phyloP scores from a whole-genome alignment of 1,284 basidiomycete species.

The Vanrija humicola region DNA sequence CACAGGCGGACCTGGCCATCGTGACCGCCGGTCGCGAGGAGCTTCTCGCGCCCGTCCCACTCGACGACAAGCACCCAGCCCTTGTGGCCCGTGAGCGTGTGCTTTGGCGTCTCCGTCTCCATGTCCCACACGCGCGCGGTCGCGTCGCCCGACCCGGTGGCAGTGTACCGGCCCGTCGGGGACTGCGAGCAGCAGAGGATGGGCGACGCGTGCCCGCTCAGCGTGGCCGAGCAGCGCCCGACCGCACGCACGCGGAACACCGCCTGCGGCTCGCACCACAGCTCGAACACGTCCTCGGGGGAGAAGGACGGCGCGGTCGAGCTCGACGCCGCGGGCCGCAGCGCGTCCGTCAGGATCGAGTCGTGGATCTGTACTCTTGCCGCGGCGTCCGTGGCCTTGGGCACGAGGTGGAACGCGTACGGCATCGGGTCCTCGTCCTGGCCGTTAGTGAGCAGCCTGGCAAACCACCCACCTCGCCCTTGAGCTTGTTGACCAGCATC shows the following conservation, averaged over 20 bases:
- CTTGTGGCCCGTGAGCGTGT: constrained; percentile 80
- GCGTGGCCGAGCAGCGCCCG: constrained; percentile 84
- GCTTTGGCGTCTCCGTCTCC: constrained; percentile 85
- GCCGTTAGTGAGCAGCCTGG: too few species aligned
- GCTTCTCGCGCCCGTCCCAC: constrained; percentile 89
- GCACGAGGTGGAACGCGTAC: constrained; percentile 77
- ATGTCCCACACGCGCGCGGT: constrained; percentile 93
- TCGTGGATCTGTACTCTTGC: constrained; percentile 73
- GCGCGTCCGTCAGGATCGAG: constrained; percentile 73
- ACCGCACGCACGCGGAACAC: constrained; percentile 93
- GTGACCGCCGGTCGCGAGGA: constrained; percentile 85
- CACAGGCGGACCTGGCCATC: constrained; percentile 84
- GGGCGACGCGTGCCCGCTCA: constrained; percentile 83
- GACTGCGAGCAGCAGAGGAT: constrained; percentile 95
- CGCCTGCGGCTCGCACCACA: constrained; percentile 89
- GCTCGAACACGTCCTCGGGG: constrained; percentile 77
- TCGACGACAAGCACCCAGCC: constrained; percentile 97
- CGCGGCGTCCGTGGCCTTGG: constrained; percentile 33
- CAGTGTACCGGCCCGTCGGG: constrained; percentile 82
- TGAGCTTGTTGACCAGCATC: constrained; percentile 76
- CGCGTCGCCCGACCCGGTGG: constrained; percentile 93
- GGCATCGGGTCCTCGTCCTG: constrained; percentile 83
- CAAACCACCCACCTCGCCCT: constrained; percentile 64
- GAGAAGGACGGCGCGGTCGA: constrained; percentile 55
- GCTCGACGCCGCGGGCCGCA: constrained; percentile 55